These are phyloP conservation scores for Mycena filopes DNA, from an alignment of 768 basidiomycete species.

Conservation along the genomic window DNA sequence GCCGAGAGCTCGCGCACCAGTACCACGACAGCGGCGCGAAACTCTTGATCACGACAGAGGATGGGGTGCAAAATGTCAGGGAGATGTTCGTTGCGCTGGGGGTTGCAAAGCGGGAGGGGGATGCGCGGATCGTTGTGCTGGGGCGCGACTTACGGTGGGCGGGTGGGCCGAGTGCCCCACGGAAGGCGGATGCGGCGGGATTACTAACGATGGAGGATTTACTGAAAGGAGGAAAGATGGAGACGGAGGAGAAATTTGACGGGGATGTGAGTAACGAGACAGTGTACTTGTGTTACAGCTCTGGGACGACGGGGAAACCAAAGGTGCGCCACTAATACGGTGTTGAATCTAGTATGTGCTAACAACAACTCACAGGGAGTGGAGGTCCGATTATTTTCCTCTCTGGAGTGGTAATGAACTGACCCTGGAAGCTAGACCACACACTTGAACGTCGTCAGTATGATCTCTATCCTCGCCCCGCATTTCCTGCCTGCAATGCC, in stretches of 20 bases:
- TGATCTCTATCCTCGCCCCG: slow-evolving; percentile 52
- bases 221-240: slow-evolving; percentile 27
- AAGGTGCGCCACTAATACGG: background rate
- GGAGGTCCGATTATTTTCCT: slow-evolving; percentile 9
- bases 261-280: slow-evolving; percentile 36
- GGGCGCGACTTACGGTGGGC: slow-evolving; percentile 23
- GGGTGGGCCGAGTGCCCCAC: background rate
- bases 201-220: slow-evolving; percentile 30
- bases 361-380: slow-evolving; percentile 17
- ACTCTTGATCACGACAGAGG: slow-evolving; percentile 62
- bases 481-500: slow-evolving; percentile 43
- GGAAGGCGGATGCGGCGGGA: slow-evolving; percentile 1
- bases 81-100: slow-evolving; percentile 37
- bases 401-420: background rate
- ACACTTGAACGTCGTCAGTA: slow-evolving; percentile 60
- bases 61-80: slow-evolving; percentile 35
- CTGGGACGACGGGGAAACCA: slow-evolving; percentile 64
- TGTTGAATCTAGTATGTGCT: no score
- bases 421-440: slow-evolving; percentile 47
- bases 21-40: slow-evolving; percentile 59
- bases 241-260: slow-evolving; percentile 38
- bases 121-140: slow-evolving; percentile 25
- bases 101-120: slow-evolving; percentile 19
- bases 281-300: slow-evolving; percentile 40
- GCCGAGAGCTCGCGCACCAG: slow-evolving; percentile 66